Base-by-base conservation (phyloP, 495 filamentous ascomycete genomes). In the Penicillium robsamsonii region DNA sequence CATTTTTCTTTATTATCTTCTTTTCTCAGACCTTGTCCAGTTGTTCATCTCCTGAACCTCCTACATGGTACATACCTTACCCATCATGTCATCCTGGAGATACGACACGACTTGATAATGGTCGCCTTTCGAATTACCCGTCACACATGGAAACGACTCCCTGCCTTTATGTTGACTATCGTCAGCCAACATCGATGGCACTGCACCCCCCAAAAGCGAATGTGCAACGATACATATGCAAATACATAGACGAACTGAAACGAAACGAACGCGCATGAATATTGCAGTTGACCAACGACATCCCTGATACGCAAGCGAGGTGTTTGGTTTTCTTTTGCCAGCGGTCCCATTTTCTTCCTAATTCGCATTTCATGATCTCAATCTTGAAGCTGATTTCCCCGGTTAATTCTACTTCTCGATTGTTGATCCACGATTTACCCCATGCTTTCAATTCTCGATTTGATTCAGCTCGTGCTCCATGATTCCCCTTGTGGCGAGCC, bases 201-300 rank as follows among this genome's bases (percentile, higher is more conserved):
- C 15, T 17, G 25, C 31, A 25, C 41, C 57, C 50, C 27, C 6
- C 44, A 62, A 61, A 65, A 53, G 58, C 62, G 58, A 65, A 64
- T 61, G 60, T 60, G 62, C 65, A 56, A 67, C 55, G 53, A 66
- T 68, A 63, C 57, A 68, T 57, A 68, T 56, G 63, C 65, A 46
- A 59, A 46, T 50, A 53, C 51, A 69, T 67, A 67, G 66, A 69
- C 61, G 64, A 69, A 61, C 66, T 56, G 61, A 64, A 57, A 69
- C 60, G 66, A 69, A 64, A 61, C 51, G 62, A 69, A 61, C 48
- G 63, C 65, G 49, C 60, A 63, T 66, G 63, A 64, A 64, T 49
- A 57, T 54, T 58, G 56, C 63, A 50, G 53, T 60, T 66, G 57
- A 58, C 54, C 60, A 57, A 68, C 53, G 59, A 58, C 62, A 60